These are phyloP conservation scores for Salix brachista DNA, from an alignment of 345 rosid species.

Conservation along the genomic window DNA sequence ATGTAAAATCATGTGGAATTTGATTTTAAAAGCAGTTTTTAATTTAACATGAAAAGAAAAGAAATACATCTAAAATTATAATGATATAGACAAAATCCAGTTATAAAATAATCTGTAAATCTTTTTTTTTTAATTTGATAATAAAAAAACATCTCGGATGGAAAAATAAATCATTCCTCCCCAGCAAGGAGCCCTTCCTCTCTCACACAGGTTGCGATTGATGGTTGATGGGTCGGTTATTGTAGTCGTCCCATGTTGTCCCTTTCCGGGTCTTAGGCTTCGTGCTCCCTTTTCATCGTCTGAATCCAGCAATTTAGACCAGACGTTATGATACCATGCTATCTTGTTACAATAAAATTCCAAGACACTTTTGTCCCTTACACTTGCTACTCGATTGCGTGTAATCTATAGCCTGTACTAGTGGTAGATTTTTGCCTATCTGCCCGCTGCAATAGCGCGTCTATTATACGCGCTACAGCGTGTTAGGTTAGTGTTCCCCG, in stretches of 20 bases:
- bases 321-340: slow-evolving; percentile 6
- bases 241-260: background rate
- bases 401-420: slow-evolving; percentile 6
- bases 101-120: too few relatives aligned
- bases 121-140: too few relatives aligned
- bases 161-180: too few relatives aligned
- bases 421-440: background rate
- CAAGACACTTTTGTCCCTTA: too few relatives aligned
- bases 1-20: too few relatives aligned
- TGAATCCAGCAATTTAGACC: slow-evolving; percentile 24
- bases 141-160: too few relatives aligned
- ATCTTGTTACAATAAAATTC: background rate
- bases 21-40: too few relatives aligned
- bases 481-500: background rate
- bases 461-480: fast-evolving
- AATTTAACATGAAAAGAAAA: too few relatives aligned
- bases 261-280: background rate
- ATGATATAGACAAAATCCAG: too few relatives aligned
- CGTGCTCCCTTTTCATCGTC: background rate
- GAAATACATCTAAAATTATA: too few relatives aligned
- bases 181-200: background rate
- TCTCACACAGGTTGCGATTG: background rate
- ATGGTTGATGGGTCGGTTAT: background rate
- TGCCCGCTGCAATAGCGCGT: slow-evolving; percentile 18
- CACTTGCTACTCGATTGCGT: slow-evolving; percentile 9